These are phyloP conservation scores for Sclerotinia trifoliorum DNA, from an alignment of 2,329 filamentous ascomycete genomes.

Conservation along the genomic window DNA sequence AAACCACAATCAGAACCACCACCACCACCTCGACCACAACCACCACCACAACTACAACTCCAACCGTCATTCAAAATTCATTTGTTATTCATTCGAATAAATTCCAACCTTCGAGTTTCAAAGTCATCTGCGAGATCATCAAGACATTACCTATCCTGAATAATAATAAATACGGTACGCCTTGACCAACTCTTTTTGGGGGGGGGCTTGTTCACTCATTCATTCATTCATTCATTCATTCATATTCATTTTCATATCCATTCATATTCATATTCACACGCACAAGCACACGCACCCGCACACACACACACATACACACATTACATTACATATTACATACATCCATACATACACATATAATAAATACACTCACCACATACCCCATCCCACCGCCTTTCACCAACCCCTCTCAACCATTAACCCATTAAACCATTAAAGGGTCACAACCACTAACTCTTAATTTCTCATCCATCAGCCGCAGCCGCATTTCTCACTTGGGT, in stretches of 20 bases:
- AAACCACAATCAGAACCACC: no score
- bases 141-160: neutral
- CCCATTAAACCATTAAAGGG: conserved; percentile 20
- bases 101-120: neutral
- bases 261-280: neutral
- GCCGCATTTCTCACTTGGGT: conserved; percentile 17
- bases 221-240: neutral
- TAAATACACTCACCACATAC: neutral
- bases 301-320: neutral
- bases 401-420: conserved; percentile 21
- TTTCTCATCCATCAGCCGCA: conserved; percentile 25
- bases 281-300: neutral
- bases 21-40: no score
- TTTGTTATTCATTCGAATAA: neutral
- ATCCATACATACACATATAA: neutral
- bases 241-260: no score
- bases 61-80: neutral
- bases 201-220: no score
- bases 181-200: conserved; percentile 22
- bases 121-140: no score
- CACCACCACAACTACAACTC: neutral
- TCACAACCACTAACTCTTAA: conserved; percentile 20
- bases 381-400: conserved; percentile 23
- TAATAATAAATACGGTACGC: conserved; percentile 15
- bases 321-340: no score